Conservation (phyloP, 495 filamentous ascomycete species). For the Melanomma pulvis-pyrius region DNA sequence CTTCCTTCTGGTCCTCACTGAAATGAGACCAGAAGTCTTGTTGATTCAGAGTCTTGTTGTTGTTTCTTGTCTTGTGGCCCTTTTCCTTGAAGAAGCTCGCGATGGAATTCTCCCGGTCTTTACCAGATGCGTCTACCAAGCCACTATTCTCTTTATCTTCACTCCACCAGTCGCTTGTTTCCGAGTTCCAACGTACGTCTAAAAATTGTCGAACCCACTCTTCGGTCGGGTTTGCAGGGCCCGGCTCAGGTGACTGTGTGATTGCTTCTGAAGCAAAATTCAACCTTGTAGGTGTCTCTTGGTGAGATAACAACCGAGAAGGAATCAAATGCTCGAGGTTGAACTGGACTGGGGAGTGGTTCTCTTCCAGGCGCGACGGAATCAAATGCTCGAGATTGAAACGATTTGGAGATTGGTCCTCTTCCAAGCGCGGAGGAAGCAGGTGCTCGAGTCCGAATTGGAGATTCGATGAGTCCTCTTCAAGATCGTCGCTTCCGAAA, state of each 20-base stretch:
- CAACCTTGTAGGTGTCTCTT: slow-evolving; percentile 34
- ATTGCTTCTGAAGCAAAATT: slow-evolving; percentile 13
- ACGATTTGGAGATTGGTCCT: slow-evolving; percentile 38
- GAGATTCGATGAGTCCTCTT: slow-evolving; percentile 41
- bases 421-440: slow-evolving; percentile 24
- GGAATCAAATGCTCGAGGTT: slow-evolving; percentile 43
- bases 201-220: slow-evolving; percentile 44
- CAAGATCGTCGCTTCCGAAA: slow-evolving; percentile 41
- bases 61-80: slow-evolving; percentile 39
- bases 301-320: slow-evolving; percentile 36
- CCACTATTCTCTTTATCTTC: slow-evolving; percentile 38
- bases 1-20: slow-evolving; percentile 33
- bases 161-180: slow-evolving; percentile 38
- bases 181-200: slow-evolving; percentile 35
- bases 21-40: slow-evolving; percentile 45
- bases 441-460: slow-evolving; percentile 46
- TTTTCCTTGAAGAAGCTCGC: slow-evolving; percentile 11
- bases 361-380: slow-evolving; percentile 25
- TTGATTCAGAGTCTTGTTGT: slow-evolving; percentile 46
- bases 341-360: slow-evolving; percentile 36
- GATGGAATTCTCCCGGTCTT: neutral
- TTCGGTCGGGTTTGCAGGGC: slow-evolving; percentile 28
- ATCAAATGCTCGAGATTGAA: slow-evolving; percentile 44
- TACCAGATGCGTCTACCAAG: slow-evolving; percentile 11
- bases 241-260: slow-evolving; percentile 8